Evolutionary conservation across 345 rosid genomes (phyloP).

Genomic region (Melastoma malabathricum): DNA sequence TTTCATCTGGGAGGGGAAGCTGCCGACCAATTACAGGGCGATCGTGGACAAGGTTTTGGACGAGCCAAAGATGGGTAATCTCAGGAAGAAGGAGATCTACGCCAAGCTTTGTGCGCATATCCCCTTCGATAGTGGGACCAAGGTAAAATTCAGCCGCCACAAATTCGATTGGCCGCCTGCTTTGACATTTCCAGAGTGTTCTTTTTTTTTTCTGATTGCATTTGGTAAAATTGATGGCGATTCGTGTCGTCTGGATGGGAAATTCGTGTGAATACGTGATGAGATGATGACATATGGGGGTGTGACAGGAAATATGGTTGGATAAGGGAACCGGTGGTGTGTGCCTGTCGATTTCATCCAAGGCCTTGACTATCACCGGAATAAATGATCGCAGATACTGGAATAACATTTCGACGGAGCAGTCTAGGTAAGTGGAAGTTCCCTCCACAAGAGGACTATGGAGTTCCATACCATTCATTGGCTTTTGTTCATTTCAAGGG

Average conservation of each 20-base stretch:
- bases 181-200: too few species aligned
- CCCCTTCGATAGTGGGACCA: conserved; percentile 34
- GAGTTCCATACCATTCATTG: too few species aligned
- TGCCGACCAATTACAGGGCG: conserved; percentile 31
- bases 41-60: conserved; percentile 30
- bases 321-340: conserved; percentile 16
- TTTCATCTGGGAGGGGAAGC: conserved; percentile 48
- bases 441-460: neutral
- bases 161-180: too few species aligned
- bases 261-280: too few species aligned
- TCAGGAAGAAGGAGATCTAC: conserved; percentile 33
- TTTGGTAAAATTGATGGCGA: too few species aligned
- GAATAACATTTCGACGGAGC: conserved; percentile 18
- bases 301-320: conserved; percentile 39
- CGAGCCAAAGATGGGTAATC: conserved; percentile 16
- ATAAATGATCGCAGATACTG: conserved; percentile 19
- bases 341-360: conserved; percentile 14
- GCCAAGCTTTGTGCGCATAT: conserved; percentile 27
- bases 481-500: too few species aligned
- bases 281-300: neutral
- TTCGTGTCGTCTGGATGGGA: too few species aligned
- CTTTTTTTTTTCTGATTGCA: too few species aligned
- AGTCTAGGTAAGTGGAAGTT: conserved; percentile 12
- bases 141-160: conserved; percentile 18
- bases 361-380: conserved; percentile 14